Evolutionary conservation across 2,329 filamentous ascomycete species (phyloP), one percentile per base, ranked within the genome.

Genomic region (Metarhizium anisopliae): DNA sequence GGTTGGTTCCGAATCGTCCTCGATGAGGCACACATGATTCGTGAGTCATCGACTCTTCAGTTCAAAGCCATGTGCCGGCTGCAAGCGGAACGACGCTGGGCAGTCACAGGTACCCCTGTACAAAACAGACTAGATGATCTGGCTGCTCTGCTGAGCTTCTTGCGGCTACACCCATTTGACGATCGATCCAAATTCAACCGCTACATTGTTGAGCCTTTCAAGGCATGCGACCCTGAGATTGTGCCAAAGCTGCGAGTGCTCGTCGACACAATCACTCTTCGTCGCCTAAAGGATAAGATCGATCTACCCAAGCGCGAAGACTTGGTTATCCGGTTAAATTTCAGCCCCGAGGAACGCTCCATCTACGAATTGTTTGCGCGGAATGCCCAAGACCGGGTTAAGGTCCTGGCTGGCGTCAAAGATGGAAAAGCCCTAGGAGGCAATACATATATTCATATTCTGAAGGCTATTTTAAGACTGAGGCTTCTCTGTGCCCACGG

Each of bases 1-100:
- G 89, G 90, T 58, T 95, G 92, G 89, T 96, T 96, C 68, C 87
- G 93, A 20, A 88, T 97, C 54, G 90, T 96, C 1, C 80, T 97
- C 1, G 93, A 97, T 60, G 93, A 99, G 71, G 94, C 92, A 0
- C 94, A 99, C 68, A 89, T 89, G 70, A 97, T 99, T 61, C 89
- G 94, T 30, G 93, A 95, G 63, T 86, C 89, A 59, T 82, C 78
- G 3, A 93, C 91, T 0, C 76, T 88, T 45, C 87, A 93, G 62
- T 95, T 91, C 54, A 90, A 92, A 67, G 89, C 90, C 3, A 89
- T 94, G 20, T 92, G 90, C 60, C 81, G 83, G 20, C 76, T 97
- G 2, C 80, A 88, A 58, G 89, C 91, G 2, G 82, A 89, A 65
- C 84, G 92, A 36, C 86, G 92, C 38, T 99, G 94, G 94, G 93